Evolutionary conservation across 1,139 yeast species (phyloP).

Genomic region (Saccharomyces hybrid): DNA sequence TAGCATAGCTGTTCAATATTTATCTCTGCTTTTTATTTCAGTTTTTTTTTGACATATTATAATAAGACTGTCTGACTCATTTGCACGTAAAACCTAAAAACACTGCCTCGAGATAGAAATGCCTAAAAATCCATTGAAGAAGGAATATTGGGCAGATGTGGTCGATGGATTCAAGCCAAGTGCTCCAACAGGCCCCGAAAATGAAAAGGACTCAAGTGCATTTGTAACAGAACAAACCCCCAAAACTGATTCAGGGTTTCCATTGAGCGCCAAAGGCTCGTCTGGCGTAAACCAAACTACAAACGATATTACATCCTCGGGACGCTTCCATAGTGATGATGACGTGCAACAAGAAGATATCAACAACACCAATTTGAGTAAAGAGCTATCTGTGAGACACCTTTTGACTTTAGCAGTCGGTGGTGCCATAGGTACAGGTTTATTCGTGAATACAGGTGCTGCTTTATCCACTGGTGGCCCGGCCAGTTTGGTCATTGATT

Average conservation of each 20-base stretch:
- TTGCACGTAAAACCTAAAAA: background rate
- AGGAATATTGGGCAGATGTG: conserved; percentile 17
- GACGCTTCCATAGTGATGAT: background rate
- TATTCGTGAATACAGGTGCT: conserved; percentile 57
- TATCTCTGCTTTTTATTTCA: background rate
- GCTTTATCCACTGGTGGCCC: conserved; percentile 65
- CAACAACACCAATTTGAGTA: conserved; percentile 25
- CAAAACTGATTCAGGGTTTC: background rate
- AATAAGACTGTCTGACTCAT: background rate
- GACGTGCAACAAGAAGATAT: conserved; percentile 9
- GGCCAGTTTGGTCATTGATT: conserved; percentile 52
- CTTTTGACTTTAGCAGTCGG: conserved; percentile 84
- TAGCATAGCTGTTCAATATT: background rate
- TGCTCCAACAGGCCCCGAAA: background rate
- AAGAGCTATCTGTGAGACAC: conserved; percentile 54
- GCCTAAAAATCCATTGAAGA: conserved; percentile 15
- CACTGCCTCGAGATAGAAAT: background rate
- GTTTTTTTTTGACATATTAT: background rate
- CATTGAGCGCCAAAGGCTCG: background rate
- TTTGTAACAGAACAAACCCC: background rate
- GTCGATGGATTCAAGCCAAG: conserved; percentile 16
- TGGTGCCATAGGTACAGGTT: conserved; percentile 70
- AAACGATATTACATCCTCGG: background rate
- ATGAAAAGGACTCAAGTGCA: background rate
- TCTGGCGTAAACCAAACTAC: background rate